phyloP scores from a whole-genome alignment of 805 yeast genomes.

The Candida silvicultrix region DNA sequence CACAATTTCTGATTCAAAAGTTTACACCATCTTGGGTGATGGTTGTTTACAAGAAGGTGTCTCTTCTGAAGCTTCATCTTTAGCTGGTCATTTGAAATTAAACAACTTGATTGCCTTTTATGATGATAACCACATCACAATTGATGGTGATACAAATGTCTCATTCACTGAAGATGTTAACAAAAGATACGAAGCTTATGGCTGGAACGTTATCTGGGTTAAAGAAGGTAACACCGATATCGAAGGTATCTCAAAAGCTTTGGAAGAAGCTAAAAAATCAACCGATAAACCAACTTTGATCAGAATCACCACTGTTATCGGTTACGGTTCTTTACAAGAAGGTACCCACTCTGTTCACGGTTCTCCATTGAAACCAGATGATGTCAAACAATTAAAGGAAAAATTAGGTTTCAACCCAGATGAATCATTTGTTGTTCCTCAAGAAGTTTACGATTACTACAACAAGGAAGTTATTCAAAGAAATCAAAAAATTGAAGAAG shows the following conservation, averaged over 20 bases:
- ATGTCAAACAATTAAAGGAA: conserved; percentile 77
- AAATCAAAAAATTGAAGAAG: conserved; percentile 62
- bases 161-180: conserved; percentile 93
- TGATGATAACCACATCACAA: conserved; percentile 95
- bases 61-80: conserved; percentile 85
- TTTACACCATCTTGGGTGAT: conserved; percentile 85
- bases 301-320: conserved; percentile 86
- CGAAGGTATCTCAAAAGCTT: conserved; percentile 63
- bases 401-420: conserved; percentile 86
- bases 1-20: conserved; percentile 65
- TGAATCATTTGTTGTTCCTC: conserved; percentile 70
- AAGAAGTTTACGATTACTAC: conserved; percentile 74
- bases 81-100: conserved; percentile 94
- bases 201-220: conserved; percentile 84
- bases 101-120: conserved; percentile 91
- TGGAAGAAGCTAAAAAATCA: conserved; percentile 74
- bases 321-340: conserved; percentile 79
- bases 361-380: conserved; percentile 91
- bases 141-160: conserved; percentile 85
- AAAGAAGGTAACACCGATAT: conserved; percentile 77
- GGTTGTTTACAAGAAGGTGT: conserved; percentile 99
- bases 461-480: conserved; percentile 43
- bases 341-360: conserved; percentile 96
- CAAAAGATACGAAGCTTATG: conserved; percentile 83
- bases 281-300: conserved; percentile 90